phyloP scores from a whole-genome alignment of 768 basidiomycete species.

The Steccherinum ochraceum region DNA sequence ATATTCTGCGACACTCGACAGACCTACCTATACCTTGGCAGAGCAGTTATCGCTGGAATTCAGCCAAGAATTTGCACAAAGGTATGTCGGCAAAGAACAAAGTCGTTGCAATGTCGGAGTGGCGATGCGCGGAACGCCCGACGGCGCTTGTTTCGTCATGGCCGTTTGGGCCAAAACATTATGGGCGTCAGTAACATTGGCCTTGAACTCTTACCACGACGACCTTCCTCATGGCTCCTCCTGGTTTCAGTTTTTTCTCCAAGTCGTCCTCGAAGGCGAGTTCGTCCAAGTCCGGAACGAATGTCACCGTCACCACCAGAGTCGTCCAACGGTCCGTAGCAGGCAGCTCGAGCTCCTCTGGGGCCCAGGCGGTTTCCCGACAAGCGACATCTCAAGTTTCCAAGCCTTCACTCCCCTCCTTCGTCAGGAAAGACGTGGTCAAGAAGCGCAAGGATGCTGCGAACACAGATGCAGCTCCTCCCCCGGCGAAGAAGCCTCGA shows the following conservation, averaged over 20 bases:
- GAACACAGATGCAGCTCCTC: neutral
- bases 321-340: constrained; percentile 16
- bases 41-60: no score
- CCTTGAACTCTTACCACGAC: neutral
- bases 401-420: constrained; percentile 3
- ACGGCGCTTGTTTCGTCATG: no score
- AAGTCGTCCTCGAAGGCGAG: constrained; percentile 14
- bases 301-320: constrained; percentile 22
- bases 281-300: constrained; percentile 11
- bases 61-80: no score
- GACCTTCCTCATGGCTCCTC: constrained; percentile 2
- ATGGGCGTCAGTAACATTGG: neutral
- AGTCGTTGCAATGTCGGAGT: no score
- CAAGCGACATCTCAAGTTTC: neutral
- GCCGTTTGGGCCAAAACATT: no score
- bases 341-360: no score
- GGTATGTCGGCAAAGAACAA: no score
- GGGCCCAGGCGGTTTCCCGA: constrained; percentile 16
- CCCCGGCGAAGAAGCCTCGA: constrained; percentile 19
- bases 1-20: no score
- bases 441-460: constrained; percentile 15
- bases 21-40: no score
- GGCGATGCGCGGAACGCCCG: no score
- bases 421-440: neutral
- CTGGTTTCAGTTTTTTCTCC: constrained; percentile 27